Conservation (phyloP, 306 rosid genomes). For the Nissolia schottii region DNA sequence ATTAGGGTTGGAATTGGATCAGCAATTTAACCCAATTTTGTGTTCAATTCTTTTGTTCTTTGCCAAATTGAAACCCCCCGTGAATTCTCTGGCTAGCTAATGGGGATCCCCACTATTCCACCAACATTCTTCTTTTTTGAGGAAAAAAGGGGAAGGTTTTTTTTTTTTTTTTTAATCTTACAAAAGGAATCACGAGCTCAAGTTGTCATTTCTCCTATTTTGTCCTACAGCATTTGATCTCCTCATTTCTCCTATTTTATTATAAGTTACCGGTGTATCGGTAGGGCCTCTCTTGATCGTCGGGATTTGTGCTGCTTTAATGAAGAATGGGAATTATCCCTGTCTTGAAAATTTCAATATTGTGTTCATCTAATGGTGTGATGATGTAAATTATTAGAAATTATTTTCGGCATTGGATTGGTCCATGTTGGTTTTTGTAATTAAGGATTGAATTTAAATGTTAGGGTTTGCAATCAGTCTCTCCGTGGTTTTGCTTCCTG, state of each 20-base stretch:
- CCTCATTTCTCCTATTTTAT: neutral
- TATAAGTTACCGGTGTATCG: neutral
- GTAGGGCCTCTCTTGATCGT: neutral
- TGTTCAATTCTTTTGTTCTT: neutral
- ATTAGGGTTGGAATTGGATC: neutral
- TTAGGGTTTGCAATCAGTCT: neutral
- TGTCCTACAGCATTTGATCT: neutral
- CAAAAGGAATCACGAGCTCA: neutral
- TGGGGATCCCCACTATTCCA: neutral
- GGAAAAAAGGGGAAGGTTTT: too few relatives aligned
- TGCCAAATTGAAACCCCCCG: too few relatives aligned
- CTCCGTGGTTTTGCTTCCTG: neutral
- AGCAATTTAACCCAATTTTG: neutral
- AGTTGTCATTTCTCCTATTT: neutral
- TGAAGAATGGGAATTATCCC: neutral
- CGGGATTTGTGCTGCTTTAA: neutral
- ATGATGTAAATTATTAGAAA: neutral
- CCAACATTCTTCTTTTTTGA: neutral
- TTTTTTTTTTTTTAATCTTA: neutral
- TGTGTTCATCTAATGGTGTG: neutral
- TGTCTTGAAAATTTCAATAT: too few relatives aligned
- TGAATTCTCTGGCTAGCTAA: neutral
- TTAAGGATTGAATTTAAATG: neutral
- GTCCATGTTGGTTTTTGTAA: neutral
- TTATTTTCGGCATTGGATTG: neutral